Conservation (phyloP, 1,284 basidiomycete species). For the Cutaneotrichosporon mucoides region DNA sequence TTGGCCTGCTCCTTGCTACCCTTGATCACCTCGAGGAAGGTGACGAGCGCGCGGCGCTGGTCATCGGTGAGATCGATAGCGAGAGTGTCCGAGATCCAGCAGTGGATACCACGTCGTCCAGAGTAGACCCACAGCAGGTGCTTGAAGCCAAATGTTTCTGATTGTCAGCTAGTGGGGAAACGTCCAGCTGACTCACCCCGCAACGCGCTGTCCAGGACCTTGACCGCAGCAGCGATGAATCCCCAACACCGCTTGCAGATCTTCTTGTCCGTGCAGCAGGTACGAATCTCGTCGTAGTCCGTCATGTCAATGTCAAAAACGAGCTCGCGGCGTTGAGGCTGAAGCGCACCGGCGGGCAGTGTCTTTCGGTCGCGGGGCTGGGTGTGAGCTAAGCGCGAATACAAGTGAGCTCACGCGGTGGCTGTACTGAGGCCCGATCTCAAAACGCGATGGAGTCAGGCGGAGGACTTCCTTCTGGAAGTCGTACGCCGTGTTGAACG, state of each 20-base stretch:
- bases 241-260: slow-evolving; percentile 94
- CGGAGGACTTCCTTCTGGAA: slow-evolving; percentile 84
- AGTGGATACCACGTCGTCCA: slow-evolving; percentile 94
- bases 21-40: slow-evolving; percentile 80
- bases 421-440: slow-evolving; percentile 93
- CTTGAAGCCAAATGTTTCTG: slow-evolving; percentile 68
- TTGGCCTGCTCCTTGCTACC: slow-evolving; percentile 77
- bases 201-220: slow-evolving; percentile 74
- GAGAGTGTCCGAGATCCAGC: slow-evolving; percentile 90
- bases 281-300: slow-evolving; percentile 94
- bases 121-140: slow-evolving; percentile 97
- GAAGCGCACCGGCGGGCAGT: slow-evolving; percentile 68
- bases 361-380: slow-evolving; percentile 90
- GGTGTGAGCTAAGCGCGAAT: slow-evolving; percentile 9
- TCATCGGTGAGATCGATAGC: slow-evolving; percentile 90
- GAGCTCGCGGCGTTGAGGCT: slow-evolving; percentile 79
- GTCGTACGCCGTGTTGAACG: slow-evolving; percentile 77
- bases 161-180: slow-evolving; percentile 15
- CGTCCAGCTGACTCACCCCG: slow-evolving; percentile 53
- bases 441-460: slow-evolving; percentile 85
- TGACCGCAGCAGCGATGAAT: slow-evolving; percentile 89
- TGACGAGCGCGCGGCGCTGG: slow-evolving; percentile 78
- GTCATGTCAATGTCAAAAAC: slow-evolving; percentile 99
- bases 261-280: slow-evolving; percentile 85
- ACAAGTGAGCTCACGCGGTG: slow-evolving; percentile 60